Conservation (phyloP, 2,329 filamentous ascomycete genomes). For the Hypoxylon sp. region DNA sequence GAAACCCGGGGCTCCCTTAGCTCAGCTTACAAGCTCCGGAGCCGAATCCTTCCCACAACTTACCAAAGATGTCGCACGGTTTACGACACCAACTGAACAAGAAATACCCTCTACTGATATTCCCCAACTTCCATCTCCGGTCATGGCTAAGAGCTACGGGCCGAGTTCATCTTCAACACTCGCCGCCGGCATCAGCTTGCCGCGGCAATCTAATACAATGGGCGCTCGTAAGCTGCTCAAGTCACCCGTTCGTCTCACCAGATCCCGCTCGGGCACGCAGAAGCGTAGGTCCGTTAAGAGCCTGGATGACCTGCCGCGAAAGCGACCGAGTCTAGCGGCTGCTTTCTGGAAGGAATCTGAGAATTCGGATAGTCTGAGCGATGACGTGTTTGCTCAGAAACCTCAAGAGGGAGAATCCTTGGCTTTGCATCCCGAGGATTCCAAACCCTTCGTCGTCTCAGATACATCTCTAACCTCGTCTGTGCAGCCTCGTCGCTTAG, state of each 20-base stretch:
- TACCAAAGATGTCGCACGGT: constrained; percentile 23
- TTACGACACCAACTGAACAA: constrained; percentile 17
- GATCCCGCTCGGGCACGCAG: constrained; percentile 68
- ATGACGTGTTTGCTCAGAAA: constrained; percentile 29
- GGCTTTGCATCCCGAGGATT: not conserved
- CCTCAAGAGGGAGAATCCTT: constrained; percentile 15
- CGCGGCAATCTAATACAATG: constrained; percentile 64
- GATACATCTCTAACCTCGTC: constrained; percentile 50
- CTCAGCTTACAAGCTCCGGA: constrained; percentile 68
- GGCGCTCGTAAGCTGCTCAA: constrained; percentile 66
- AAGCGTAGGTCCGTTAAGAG: constrained; percentile 68
- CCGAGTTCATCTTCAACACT: constrained; percentile 71
- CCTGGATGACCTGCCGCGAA: constrained; percentile 63
- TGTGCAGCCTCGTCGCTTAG: constrained; percentile 65
- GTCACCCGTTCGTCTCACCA: constrained; percentile 67
- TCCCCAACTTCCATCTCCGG: constrained; percentile 68
- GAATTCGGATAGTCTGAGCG: constrained; percentile 27
- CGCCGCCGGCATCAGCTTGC: constrained; percentile 58
- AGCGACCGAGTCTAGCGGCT: constrained; percentile 69
- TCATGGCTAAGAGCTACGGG: constrained; percentile 72
- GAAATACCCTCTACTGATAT: constrained; percentile 47
- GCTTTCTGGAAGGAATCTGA: constrained; percentile 63
- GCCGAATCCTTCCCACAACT: constrained; percentile 48
- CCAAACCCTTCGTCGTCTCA: constrained; percentile 46
- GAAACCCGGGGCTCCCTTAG: constrained; percentile 73